Evolutionary conservation across 768 basidiomycete species (phyloP).

Genomic region (Tylopilus felleus): DNA sequence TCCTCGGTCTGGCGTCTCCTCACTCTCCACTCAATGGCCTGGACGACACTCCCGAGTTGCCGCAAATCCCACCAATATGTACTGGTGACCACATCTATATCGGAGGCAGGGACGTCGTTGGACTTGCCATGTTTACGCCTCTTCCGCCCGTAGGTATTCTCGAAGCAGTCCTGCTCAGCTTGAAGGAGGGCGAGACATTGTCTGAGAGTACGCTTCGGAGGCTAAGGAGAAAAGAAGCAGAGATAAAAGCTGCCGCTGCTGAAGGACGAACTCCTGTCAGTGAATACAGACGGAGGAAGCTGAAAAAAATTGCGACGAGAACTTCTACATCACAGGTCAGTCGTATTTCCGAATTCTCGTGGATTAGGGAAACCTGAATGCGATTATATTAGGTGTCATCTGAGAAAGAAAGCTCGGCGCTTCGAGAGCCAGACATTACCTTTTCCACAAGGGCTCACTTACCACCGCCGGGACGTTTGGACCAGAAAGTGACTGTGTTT

Average conservation of each 20-base stretch:
- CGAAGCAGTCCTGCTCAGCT: slow-evolving; percentile 18
- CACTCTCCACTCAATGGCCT: background rate
- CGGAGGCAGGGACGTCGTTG: slow-evolving; percentile 5
- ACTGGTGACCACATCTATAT: background rate
- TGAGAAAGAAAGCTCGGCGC: background rate
- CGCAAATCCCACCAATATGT: slow-evolving; percentile 18
- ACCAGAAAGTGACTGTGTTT: background rate
- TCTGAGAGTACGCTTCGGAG: slow-evolving; percentile 27
- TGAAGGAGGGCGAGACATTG: slow-evolving; percentile 22
- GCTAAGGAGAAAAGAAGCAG: slow-evolving; percentile 23
- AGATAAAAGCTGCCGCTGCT: slow-evolving; percentile 16
- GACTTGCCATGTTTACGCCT: slow-evolving; percentile 17
- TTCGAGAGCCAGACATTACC: background rate
- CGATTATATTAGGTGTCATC: background rate
- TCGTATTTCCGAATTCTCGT: background rate
- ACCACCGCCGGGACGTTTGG: background rate
- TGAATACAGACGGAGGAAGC: slow-evolving; percentile 22
- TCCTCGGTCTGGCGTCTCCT: slow-evolving; percentile 20
- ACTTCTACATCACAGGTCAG: slow-evolving; percentile 10
- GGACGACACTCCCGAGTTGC: slow-evolving; percentile 23
- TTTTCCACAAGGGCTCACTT: background rate
- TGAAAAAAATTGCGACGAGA: slow-evolving; percentile 11
- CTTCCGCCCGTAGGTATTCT: slow-evolving; percentile 21
- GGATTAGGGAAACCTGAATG: background rate
- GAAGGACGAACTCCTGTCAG: slow-evolving; percentile 23